phyloP scores from a whole-genome alignment of 2,329 filamentous ascomycete species.

The Rhynchosporium graminicola region DNA sequence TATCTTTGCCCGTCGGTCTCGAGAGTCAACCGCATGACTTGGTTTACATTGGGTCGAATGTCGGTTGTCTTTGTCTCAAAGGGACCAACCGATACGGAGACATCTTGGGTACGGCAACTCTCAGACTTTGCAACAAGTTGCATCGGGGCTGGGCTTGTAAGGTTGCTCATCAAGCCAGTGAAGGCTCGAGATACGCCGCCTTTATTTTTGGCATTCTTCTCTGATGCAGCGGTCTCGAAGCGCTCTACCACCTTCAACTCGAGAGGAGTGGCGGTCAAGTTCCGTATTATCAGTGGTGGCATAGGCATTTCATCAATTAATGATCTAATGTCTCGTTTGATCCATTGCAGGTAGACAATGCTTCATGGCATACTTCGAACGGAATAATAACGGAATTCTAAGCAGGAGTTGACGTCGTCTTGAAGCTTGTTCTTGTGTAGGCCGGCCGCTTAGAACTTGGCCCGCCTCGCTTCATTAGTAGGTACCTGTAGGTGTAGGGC shows the following conservation, averaged over 20 bases:
- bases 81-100: slow-evolving; percentile 64
- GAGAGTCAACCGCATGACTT: slow-evolving; percentile 75
- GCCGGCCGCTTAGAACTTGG: not conserved
- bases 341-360: not conserved
- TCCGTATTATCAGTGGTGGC: slow-evolving; percentile 68
- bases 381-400: too few species aligned
- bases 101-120: slow-evolving; percentile 61
- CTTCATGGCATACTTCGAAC: too few species aligned
- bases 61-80: slow-evolving; percentile 68
- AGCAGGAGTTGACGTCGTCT: not conserved
- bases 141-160: slow-evolving; percentile 43
- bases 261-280: slow-evolving; percentile 73
- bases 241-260: slow-evolving; percentile 73
- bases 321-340: not conserved
- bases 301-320: slow-evolving; percentile 28
- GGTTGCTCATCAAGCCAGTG: slow-evolving; percentile 47
- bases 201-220: slow-evolving; percentile 29
- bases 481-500: too few species aligned
- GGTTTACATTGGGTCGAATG: slow-evolving; percentile 59
- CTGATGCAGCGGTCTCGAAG: slow-evolving; percentile 56
- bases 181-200: slow-evolving; percentile 49
- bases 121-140: slow-evolving; percentile 54
- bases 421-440: not conserved
- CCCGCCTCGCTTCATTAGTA: not conserved
- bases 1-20: slow-evolving; percentile 65